phyloP scores from a whole-genome alignment of 2,329 filamentous ascomycete genomes.

The Xylariomycetidae sp. region DNA sequence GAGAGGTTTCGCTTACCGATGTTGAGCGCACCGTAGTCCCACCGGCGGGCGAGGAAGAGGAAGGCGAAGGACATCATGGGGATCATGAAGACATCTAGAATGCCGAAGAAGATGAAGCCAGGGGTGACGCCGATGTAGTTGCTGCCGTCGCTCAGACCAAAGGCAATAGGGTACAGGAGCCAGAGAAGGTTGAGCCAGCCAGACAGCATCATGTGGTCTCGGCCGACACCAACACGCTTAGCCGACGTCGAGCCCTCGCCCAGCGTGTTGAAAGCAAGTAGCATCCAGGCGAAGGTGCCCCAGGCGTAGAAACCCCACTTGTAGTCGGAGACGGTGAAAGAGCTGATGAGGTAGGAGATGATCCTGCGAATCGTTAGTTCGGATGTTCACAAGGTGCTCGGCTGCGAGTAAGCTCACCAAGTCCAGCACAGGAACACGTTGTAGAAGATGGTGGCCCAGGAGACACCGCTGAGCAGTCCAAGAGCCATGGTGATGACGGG shows the following conservation, averaged over 20 bases:
- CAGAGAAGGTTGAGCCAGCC: conserved; percentile 45
- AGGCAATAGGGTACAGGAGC: conserved; percentile 50
- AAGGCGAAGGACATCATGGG: conserved; percentile 37
- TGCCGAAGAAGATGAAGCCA: conserved; percentile 45
- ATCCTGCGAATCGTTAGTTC: conserved; percentile 25
- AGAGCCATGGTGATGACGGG: conserved; percentile 39
- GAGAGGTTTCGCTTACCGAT: conserved; percentile 22
- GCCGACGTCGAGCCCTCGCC: conserved; percentile 32
- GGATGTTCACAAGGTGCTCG: neutral
- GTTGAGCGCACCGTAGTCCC: conserved; percentile 47
- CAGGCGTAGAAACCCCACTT: conserved; percentile 55
- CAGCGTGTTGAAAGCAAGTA: conserved; percentile 40
- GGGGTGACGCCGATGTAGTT: conserved; percentile 42
- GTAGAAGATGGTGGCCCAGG: conserved; percentile 50
- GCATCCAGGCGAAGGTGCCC: conserved; percentile 40
- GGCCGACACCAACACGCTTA: conserved; percentile 32
- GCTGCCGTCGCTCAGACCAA: conserved; percentile 45
- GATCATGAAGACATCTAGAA: conserved; percentile 45
- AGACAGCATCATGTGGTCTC: conserved; percentile 40
- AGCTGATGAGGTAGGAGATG: conserved; percentile 41
- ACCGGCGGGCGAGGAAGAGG: conserved; percentile 37
- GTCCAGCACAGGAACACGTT: conserved; percentile 44
- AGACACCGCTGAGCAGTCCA: conserved; percentile 44
- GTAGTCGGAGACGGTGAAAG: conserved; percentile 43
- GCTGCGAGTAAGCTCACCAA: no score